Base-by-base conservation (phyloP, 345 rosid genomes). In the Toxicodendron radicans region DNA sequence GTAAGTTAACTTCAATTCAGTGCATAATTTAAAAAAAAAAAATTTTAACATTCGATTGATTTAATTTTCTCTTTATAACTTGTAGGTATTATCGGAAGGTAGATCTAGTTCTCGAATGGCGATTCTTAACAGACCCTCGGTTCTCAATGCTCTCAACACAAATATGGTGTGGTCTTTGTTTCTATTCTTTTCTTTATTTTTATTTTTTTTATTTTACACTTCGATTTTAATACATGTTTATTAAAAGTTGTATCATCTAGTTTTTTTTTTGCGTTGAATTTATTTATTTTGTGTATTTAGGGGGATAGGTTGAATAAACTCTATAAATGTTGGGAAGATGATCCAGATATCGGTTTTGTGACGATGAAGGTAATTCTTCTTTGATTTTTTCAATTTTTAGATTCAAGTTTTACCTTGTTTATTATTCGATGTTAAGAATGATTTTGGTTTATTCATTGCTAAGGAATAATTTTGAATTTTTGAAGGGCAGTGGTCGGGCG, bases 401-500 rank as follows among this genome's bases (percentile, higher is more conserved):
- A 4, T 58, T 16, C 1, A 49, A 30, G 16, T 10, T 71, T 43
- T 52, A 9, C n/a, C 9, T 30, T 9, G 35, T 16, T 1, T 14
- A 7, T 41, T 57, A 13, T 57, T 70, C 11, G 21, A 64, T n/a
- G 51, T 41, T 33, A 8, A 5, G 18, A 13, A 21, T 53, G 11
- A 61, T 58, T 24, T 45, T 20, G 13, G 10, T n/a, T 45, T 11
- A 21, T 17, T 67, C 12, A 32, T 33, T 53, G 49, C 27, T 52
- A 13, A 33, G 68, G 64, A 18, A 68, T 23, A 54, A 0, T 73
- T 67, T 81, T 80, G 32, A 67, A 66, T 43, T 72, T 68, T 69
- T 85, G 80, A 83, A 95, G 97, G 99, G 97, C 75, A 86, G 93
- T 81, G 98, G 96, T 83, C 88, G 91, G 82, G 97, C 97, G 46